Evolutionary conservation across 805 yeast genomes (phyloP).

Genomic region (Debaryomyces prosopidis): DNA sequence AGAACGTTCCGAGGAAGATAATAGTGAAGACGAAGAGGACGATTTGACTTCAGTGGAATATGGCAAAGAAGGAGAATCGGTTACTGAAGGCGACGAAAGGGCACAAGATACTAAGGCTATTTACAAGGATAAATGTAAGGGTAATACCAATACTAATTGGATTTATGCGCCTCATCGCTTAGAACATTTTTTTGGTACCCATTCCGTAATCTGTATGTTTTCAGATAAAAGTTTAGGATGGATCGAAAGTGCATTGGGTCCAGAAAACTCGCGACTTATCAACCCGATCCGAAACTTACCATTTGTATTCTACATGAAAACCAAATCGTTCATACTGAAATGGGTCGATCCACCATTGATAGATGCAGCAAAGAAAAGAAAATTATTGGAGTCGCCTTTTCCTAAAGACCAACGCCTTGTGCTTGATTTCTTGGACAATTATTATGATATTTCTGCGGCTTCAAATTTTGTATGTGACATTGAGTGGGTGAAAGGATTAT

Average conservation of each 20-base stretch:
- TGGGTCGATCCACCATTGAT: constrained; percentile 34
- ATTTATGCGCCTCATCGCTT: neutral
- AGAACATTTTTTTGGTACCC: constrained; percentile 34
- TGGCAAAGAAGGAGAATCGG: neutral
- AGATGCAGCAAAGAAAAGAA: constrained; percentile 16
- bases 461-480: constrained; percentile 20
- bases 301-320: constrained; percentile 16
- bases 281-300: constrained; percentile 33
- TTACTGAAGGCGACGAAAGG: neutral
- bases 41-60: neutral
- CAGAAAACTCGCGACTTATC: constrained; percentile 17
- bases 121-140: neutral
- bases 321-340: constrained; percentile 16
- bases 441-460: constrained; percentile 21
- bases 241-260: constrained; percentile 27
- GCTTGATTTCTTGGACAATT: constrained; percentile 25
- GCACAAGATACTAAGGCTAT: neutral
- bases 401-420: constrained; percentile 24
- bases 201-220: constrained; percentile 35
- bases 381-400: constrained; percentile 24
- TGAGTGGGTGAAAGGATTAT: constrained; percentile 17
- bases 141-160: neutral
- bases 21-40: constrained; percentile 11
- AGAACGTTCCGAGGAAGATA: constrained; percentile 5
- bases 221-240: constrained; percentile 34